phyloP scores from a whole-genome alignment of 2,329 filamentous ascomycete species.

The Claviceps paspali region DNA sequence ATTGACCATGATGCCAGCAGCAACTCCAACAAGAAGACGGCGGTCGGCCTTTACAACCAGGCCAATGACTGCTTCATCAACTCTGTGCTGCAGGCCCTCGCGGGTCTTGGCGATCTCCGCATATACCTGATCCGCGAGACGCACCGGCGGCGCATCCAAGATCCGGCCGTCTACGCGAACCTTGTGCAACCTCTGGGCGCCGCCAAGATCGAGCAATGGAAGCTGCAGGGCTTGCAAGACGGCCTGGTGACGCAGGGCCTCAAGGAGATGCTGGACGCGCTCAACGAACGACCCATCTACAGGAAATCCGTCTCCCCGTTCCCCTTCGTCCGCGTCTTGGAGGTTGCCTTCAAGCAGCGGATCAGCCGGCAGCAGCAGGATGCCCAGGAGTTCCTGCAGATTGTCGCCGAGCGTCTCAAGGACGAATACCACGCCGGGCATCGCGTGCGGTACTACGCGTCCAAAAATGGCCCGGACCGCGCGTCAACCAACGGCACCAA shows the following conservation, averaged over 20 bases:
- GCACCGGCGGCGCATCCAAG: conserved; percentile 69
- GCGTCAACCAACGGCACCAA: conserved; percentile 3
- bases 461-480: conserved; percentile 14
- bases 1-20: conserved; percentile 65
- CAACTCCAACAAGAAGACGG: conserved; percentile 58
- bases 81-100: conserved; percentile 83
- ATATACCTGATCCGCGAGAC: conserved; percentile 86
- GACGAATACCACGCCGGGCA: conserved; percentile 86
- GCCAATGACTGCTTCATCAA: conserved; percentile 98
- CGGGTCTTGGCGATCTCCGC: conserved; percentile 76
- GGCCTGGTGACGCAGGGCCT: conserved; percentile 74
- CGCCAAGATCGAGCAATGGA: conserved; percentile 37
- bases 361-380: conserved; percentile 95
- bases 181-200: conserved; percentile 34
- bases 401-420: conserved; percentile 78
- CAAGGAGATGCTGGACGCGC: conserved; percentile 79
- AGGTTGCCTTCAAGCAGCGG: conserved; percentile 72
- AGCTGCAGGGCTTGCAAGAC: conserved; percentile 54
- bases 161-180: conserved; percentile 56
- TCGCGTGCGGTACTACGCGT: conserved; percentile 50
- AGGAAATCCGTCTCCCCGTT: conserved; percentile 84
- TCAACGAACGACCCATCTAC: conserved; percentile 88
- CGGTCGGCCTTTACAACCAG: conserved; percentile 76
- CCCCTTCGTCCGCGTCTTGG: conserved; percentile 70
- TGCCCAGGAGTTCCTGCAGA: conserved; percentile 91